Evolutionary conservation across 768 basidiomycete genomes (phyloP).

Genomic region (Mycena belliarum): DNA sequence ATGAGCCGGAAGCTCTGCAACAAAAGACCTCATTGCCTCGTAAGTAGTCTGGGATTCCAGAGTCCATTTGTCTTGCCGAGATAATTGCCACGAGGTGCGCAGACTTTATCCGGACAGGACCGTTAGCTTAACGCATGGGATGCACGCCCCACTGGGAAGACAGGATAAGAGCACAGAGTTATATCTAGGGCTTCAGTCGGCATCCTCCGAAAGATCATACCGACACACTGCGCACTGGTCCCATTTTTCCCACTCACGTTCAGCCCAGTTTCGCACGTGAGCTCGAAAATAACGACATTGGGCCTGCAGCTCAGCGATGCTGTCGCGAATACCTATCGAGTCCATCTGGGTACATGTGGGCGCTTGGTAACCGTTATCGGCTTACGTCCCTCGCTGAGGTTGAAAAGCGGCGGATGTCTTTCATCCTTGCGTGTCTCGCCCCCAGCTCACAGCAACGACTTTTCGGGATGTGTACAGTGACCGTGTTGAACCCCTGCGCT

Average conservation of each 20-base stretch:
- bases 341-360: slow-evolving; percentile 1
- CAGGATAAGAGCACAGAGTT: not conserved
- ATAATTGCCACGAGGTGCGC: no score
- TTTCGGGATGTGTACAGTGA: not conserved
- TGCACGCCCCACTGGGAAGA: not conserved
- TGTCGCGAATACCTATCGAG: not conserved
- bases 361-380: not conserved
- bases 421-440: not conserved
- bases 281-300: not conserved
- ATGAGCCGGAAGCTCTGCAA: no score
- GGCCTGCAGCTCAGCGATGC: not conserved
- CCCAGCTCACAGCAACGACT: not conserved
- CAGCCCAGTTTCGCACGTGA: slow-evolving; percentile 1
- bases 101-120: no score
- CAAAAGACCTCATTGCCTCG: no score
- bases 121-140: no score
- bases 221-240: not conserved
- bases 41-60: no score
- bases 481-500: not conserved
- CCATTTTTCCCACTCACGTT: not conserved
- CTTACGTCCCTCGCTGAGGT: not conserved
- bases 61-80: no score
- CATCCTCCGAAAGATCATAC: not conserved
- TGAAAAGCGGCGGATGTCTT: not conserved
- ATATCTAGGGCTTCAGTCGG: not conserved